Percentiles rank a stretch among this genome's conserved stretches.
Conservation (phyloP, 148 eudicot genomes). For the Dianthus caryophyllus region DNA sequence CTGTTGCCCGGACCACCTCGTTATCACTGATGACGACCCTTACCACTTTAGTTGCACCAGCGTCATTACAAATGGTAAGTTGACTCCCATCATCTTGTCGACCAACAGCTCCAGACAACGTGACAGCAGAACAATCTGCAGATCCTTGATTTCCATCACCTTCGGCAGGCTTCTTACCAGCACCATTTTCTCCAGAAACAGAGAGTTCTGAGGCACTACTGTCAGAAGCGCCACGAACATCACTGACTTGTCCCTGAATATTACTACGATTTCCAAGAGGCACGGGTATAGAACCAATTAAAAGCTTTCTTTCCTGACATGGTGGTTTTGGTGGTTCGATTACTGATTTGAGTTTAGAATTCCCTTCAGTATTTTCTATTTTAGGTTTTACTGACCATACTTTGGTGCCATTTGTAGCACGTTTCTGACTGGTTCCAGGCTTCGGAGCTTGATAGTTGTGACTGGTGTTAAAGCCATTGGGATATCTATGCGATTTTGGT, state of each 20-base stretch:
- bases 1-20: constrained; percentile 24
- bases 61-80: constrained; percentile 26
- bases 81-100: constrained; percentile 28
- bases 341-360: constrained; percentile 18
- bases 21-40: constrained; percentile 18
- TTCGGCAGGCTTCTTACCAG: constrained; percentile 33
- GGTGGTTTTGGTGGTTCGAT: constrained; percentile 28
- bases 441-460: constrained; percentile 41
- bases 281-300: constrained; percentile 84
- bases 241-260: constrained; percentile 25
- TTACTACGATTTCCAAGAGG: constrained; percentile 34
- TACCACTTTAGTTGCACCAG: constrained; percentile 30
- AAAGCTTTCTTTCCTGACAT: constrained; percentile 37
- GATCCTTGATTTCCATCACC: constrained; percentile 28
- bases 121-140: constrained; percentile 32
- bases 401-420: constrained; percentile 38
- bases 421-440: constrained; percentile 43
- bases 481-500: constrained; percentile 44
- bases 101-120: constrained; percentile 52
- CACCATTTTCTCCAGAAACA: constrained; percentile 25
- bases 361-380: constrained; percentile 39
- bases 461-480: constrained; percentile 39
- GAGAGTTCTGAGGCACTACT: constrained; percentile 19
- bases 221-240: constrained; percentile 15
- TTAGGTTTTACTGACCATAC: constrained; percentile 70